These are phyloP conservation scores for Ulvella scutata DNA, from an alignment of 139 green algal genomes.

Conservation along the genomic window DNA sequence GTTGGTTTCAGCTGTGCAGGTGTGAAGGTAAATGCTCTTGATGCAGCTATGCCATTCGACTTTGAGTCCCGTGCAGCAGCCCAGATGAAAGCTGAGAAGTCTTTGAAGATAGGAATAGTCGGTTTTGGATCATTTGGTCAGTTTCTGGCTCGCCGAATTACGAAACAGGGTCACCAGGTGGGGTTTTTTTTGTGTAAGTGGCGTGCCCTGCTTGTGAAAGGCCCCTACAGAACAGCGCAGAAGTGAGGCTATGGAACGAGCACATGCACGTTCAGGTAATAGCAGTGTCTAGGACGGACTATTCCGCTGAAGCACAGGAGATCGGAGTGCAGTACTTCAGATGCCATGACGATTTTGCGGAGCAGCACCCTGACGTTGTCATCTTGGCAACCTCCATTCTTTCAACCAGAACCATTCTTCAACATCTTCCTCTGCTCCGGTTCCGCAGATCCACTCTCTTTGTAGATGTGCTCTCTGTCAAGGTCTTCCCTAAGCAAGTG, in stretches of 20 bases:
- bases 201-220: no score
- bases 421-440: constrained; percentile 62
- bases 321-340: constrained; percentile 79
- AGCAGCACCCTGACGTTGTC: constrained; percentile 95
- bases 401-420: constrained; percentile 65
- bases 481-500: constrained; percentile 91
- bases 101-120: constrained; percentile 82
- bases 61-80: constrained; percentile 40
- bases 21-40: constrained; percentile 36
- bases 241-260: no score
- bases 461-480: constrained; percentile 96
- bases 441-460: constrained; percentile 87
- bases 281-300: constrained; percentile 63
- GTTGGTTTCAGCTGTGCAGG: not conserved
- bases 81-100: constrained; percentile 19
- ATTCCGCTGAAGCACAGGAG: constrained; percentile 41
- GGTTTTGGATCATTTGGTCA: constrained; percentile 98
- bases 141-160: constrained; percentile 81
- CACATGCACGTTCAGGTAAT: constrained; percentile 47
- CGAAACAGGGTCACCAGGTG: constrained; percentile 58
- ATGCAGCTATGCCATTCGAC: constrained; percentile 77
- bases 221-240: no score
- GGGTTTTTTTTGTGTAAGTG: not conserved
- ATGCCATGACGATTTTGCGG: constrained; percentile 85
- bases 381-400: constrained; percentile 85